These are phyloP conservation scores for Dunaliella primolecta DNA, from an alignment of 139 green algal species.

Conservation along the genomic window DNA sequence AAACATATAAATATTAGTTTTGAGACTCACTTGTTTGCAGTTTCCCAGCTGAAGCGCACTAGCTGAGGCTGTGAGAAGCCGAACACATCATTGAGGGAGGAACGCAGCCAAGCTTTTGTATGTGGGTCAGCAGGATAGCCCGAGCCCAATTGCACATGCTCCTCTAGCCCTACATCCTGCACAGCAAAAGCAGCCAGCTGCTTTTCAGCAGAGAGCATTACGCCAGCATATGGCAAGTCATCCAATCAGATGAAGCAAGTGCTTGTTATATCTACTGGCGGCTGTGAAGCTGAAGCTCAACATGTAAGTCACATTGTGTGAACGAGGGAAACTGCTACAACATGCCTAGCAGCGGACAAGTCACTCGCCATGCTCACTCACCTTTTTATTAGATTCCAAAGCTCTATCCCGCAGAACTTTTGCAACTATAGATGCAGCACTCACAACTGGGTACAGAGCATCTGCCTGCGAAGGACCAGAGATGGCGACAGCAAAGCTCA, in stretches of 20 bases:
- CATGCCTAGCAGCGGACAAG: neutral
- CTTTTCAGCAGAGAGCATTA: neutral
- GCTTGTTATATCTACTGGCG: neutral
- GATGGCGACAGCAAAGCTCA: slow-evolving; percentile 28
- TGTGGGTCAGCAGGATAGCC: slow-evolving; percentile 75
- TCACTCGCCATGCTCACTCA: no score
- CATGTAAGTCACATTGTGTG: neutral
- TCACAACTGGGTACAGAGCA: slow-evolving; percentile 88
- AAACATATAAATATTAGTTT: no score
- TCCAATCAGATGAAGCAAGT: neutral
- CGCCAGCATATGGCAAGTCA: neutral
- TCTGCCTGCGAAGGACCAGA: slow-evolving; percentile 79
- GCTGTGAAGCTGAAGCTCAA: neutral
- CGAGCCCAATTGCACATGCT: slow-evolving; percentile 38
- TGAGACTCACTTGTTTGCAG: slow-evolving; percentile 8
- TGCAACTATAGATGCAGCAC: slow-evolving; percentile 86
- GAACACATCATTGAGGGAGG: slow-evolving; percentile 71
- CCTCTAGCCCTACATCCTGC: slow-evolving; percentile 30
- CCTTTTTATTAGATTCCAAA: slow-evolving; percentile 23
- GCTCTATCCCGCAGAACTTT: slow-evolving; percentile 71
- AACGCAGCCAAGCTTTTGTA: slow-evolving; percentile 79
- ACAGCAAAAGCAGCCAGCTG: neutral
- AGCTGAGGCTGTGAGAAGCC: slow-evolving; percentile 63
- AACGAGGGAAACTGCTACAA: neutral
- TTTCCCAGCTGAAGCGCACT: slow-evolving; percentile 69